phyloP scores from a whole-genome alignment of 2,329 filamentous ascomycete species.

The Pseudopithomyces chartarum region DNA sequence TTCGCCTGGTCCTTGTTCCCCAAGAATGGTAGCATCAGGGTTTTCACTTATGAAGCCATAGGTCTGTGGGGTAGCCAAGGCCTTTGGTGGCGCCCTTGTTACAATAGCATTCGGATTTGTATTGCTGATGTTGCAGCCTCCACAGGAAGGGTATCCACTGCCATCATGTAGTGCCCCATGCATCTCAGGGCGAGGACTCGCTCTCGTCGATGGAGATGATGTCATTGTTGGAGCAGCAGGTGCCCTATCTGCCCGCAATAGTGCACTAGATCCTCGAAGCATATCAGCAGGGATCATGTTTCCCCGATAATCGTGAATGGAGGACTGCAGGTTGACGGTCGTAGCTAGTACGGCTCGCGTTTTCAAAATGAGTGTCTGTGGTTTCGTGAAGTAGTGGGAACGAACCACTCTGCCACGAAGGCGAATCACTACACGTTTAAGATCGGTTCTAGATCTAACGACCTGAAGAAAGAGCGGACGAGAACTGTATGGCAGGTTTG shows the following conservation, averaged over 20 bases:
- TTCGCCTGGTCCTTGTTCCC: slow-evolving; percentile 26
- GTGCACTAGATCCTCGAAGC: not conserved
- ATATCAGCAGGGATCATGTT: not conserved
- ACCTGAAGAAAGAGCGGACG: not conserved
- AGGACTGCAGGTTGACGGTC: not conserved
- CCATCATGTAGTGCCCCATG: no score
- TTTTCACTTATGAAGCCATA: no score
- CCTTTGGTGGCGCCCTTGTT: no score
- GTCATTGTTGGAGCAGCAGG: no score
- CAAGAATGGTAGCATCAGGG: slow-evolving; percentile 1
- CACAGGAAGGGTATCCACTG: no score
- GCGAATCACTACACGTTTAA: slow-evolving; percentile 25
- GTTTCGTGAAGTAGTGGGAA: not conserved
- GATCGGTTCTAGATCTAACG: not conserved
- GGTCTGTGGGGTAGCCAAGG: no score
- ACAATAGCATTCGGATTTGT: no score
- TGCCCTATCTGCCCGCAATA: no score
- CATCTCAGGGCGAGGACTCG: no score
- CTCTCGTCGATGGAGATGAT: no score
- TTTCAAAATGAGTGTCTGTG: not conserved
- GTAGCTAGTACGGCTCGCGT: no score
- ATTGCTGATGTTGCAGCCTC: no score
- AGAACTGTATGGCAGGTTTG: not conserved
- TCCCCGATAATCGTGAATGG: not conserved
- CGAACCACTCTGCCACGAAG: slow-evolving; percentile 8